Evolutionary conservation across 2,329 filamentous ascomycete genomes (phyloP).

Genomic region (Phoma herbarum): DNA sequence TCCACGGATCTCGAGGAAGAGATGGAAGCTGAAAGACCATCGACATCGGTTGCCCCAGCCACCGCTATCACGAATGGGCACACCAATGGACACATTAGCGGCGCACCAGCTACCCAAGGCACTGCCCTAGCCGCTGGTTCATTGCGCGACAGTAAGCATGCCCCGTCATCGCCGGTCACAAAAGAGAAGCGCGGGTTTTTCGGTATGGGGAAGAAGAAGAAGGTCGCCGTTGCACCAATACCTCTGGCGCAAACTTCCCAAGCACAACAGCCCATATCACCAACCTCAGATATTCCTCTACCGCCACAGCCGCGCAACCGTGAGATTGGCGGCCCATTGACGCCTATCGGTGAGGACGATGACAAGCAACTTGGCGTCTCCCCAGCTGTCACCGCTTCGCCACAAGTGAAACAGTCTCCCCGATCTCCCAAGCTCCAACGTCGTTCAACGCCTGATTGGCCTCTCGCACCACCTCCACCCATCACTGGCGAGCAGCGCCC

Average conservation of each 20-base stretch:
- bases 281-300: slow-evolving; percentile 38
- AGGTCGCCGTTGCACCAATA: slow-evolving; percentile 43
- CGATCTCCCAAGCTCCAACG: slow-evolving; percentile 59
- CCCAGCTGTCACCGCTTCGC: slow-evolving; percentile 20
- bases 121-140: slow-evolving; percentile 48
- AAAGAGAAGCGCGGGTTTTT: slow-evolving; percentile 56
- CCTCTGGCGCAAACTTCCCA: slow-evolving; percentile 4
- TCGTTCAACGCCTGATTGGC: slow-evolving; percentile 59
- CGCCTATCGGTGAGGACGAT: slow-evolving; percentile 48
- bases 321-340: slow-evolving; percentile 37
- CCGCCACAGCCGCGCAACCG: slow-evolving; percentile 42
- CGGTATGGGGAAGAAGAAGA: slow-evolving; percentile 70
- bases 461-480: slow-evolving; percentile 52
- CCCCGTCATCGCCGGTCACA: slow-evolving; percentile 39
- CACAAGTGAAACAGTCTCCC: slow-evolving; percentile 41
- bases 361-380: slow-evolving; percentile 31
- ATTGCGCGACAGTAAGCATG: slow-evolving; percentile 51
- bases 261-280: slow-evolving; percentile 43
- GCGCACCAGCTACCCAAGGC: slow-evolving; percentile 36
- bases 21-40: slow-evolving; percentile 41
- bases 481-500: slow-evolving; percentile 39
- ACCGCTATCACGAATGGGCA: slow-evolving; percentile 23
- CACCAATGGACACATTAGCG: slow-evolving; percentile 28
- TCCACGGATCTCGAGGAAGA: slow-evolving; percentile 61
- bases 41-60: slow-evolving; percentile 57